Conservation (phyloP, 2,329 filamentous ascomycete genomes). For the Pochonia chlamydosporia region DNA sequence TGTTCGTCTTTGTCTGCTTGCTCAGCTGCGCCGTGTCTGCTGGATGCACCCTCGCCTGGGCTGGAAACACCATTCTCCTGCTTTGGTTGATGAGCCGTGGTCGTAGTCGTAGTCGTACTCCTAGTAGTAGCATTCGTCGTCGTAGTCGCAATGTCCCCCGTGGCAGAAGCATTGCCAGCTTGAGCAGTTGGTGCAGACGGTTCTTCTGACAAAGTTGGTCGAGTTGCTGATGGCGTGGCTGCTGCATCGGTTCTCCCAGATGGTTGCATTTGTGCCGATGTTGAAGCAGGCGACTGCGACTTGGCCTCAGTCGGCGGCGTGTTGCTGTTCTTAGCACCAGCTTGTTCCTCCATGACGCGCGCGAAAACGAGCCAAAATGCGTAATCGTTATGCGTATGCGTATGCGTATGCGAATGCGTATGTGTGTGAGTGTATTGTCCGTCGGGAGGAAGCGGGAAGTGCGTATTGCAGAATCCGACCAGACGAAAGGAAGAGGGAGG, state of each 20-base stretch:
- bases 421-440: too few relatives aligned
- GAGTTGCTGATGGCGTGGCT: neutral
- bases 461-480: neutral
- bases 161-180: too few relatives aligned
- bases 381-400: neutral
- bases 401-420: neutral
- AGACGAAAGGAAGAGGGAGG: neutral
- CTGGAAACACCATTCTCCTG: conserved; percentile 1
- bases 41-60: neutral
- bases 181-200: neutral
- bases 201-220: conserved; percentile 1
- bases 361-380: neutral
- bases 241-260: conserved; percentile 1
- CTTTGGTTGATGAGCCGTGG: neutral
- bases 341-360: conserved; percentile 9
- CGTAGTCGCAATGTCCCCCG: too few relatives aligned
- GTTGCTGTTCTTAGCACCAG: conserved; percentile 3
- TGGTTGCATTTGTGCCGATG: neutral
- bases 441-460: neutral
- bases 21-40: neutral
- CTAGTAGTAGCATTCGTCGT: too few relatives aligned
- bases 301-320: conserved; percentile 2
- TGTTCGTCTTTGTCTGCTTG: neutral
- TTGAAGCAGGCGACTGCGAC: conserved; percentile 5
- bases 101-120: too few relatives aligned